Evolutionary conservation across 225 moss, liverwort and hornwort species (phyloP), one percentile per base, ranked within the genome.

Genomic region (Bryum argenteum): DNA sequence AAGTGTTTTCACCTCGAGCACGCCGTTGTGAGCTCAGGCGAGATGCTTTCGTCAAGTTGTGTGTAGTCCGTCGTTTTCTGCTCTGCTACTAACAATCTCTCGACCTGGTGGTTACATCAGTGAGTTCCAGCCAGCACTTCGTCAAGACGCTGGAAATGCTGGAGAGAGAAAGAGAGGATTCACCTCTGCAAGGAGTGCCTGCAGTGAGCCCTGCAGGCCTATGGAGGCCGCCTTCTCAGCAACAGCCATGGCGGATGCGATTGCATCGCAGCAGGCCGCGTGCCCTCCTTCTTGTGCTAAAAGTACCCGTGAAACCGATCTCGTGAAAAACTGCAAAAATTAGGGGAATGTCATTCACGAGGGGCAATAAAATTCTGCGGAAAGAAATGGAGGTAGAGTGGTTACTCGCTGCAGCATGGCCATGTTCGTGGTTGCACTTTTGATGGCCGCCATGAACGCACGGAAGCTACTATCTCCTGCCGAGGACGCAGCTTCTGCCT

Each of bases 381-480:
- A 37, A 17, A 51, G 2, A n/a, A 8, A 52, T 54, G 13, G 20
- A 66, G 19, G 48, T 73, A 10, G 71, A 55, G 14, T 67, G 74
- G 7, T 23, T 87, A 98, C 94, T 83, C 84, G 87, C 71, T 98
- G 97, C 51, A 98, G 92, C 76, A 91, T 72, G 74, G 90, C 88
- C 66, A 98, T 92, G 78, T 69, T 94, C n/a, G 84, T 81, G 26
- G 87, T 94, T 54, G 97, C 92, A 62, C 88, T 89, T 19, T 88
- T 80, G 60, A 98, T 84, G 48, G 94, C 89, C 33, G 85, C 89
- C 92, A 94, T 94, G 77, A 92, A 98, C 54, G 87, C 85, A 38
- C 92, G 83, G 45, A 91, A 90, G 78, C 97, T 98, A 58, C 77
- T 89, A 73, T 98, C 94, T 69, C 97, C 97, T 58, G 94, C 94